Evolutionary conservation across 306 rosid genomes (phyloP), one percentile per base, ranked within the genome.

Genomic region (Calophaca sinica): DNA sequence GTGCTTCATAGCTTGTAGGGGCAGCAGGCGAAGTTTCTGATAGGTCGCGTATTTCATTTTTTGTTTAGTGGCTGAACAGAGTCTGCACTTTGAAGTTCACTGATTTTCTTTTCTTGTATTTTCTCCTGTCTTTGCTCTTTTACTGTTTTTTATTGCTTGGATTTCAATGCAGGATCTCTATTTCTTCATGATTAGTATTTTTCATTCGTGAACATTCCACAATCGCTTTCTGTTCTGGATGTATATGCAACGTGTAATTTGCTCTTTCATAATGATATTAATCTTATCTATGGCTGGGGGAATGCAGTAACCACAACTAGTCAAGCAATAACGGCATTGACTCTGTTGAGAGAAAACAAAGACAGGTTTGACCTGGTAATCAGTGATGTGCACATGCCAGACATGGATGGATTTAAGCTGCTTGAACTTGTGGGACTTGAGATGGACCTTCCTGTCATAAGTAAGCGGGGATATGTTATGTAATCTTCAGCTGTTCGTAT

Each of bases 371-470:
- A 94, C 79, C 87, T 94, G 44, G 97, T 94, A 62, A 94, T 91
- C 82, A 94, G 96, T 66, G 97, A 89, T 81, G 98, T 91, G 12
- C 91, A 94, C 68, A 91, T 91, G 98, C 98, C 98, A 42, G 96
- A 94, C 87, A 94, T 94, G 98, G 98, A 94, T 84, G 97, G 98
- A 68, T 94, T 94, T 74, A 91, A 91, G 90, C 83, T 94, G 71
- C 96, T 94, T 68, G 96, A 94, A 86, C 96, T 86, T 38, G 90
- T 94, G 42, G 96, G 98, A 59, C 93, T 91, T 67, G 96, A 94
- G 79, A 94, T 90, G 97, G 96, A 91, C 82, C 91, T 94, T 68
- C 98, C 98, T 64, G 98, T 94, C 75, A 88, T 94, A 77, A 91
- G 97, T 94, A 81, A 87, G 90, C 26, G 36, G 6, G 13, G 71